A percentile compares a stretch with the other conserved stretches of the same genome.
Conservation (phyloP, 75 land plant species). For the Selaginella tamariscina region DNA sequence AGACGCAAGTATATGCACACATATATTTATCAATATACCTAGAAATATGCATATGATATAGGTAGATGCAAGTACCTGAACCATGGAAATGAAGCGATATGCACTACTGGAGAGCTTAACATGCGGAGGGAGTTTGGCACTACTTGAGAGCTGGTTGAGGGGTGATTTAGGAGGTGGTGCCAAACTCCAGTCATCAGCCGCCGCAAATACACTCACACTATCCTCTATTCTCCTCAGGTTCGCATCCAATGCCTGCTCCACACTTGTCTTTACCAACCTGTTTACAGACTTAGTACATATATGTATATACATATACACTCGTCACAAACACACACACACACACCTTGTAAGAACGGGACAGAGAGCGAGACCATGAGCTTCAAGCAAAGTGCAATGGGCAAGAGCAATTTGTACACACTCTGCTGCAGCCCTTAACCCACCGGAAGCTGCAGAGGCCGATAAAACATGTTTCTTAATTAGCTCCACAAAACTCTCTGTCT, state of each 20-base stretch:
- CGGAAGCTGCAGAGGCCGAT: constrained; percentile 68
- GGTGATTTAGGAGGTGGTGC: constrained; percentile 33
- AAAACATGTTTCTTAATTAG: constrained; percentile 61
- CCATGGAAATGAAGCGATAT: constrained; percentile 73
- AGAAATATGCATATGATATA: background rate
- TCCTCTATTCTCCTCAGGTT: constrained; percentile 80
- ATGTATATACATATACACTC: no score
- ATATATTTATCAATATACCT: background rate
- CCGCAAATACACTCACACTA: constrained; percentile 73
- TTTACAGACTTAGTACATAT: no score
- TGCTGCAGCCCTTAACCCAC: constrained; percentile 64
- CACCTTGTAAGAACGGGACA: constrained; percentile 51
- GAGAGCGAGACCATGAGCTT: constrained; percentile 78
- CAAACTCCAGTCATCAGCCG: constrained; percentile 86
- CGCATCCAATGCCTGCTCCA: constrained; percentile 72
- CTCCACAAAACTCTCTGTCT: constrained; percentile 58
- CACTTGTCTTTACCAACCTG: constrained; percentile 63
- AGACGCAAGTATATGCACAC: background rate
- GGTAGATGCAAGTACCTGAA: constrained; percentile 47
- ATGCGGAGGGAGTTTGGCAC: constrained; percentile 28
- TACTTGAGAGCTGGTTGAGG: constrained; percentile 20
- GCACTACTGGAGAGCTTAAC: constrained; percentile 93
- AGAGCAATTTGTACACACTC: constrained; percentile 86
- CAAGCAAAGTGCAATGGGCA: constrained; percentile 75
- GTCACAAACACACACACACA: no score